A percentile compares a stretch with the other conserved stretches of the same genome.
Conservation (phyloP, 345 rosid genomes). For the Populus deltoides region DNA sequence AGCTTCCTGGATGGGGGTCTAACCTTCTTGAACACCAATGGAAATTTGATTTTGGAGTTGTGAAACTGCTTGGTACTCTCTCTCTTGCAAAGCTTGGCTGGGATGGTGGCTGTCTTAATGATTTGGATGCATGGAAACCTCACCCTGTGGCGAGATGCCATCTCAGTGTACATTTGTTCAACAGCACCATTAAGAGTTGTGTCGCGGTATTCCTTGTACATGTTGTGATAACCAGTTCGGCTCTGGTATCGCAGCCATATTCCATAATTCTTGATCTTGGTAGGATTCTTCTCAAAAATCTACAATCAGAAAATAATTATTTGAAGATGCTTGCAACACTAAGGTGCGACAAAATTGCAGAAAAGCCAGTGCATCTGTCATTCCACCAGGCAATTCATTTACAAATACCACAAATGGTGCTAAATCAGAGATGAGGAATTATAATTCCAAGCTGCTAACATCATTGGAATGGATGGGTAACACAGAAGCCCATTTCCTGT, state of each 20-base stretch:
- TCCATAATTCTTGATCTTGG: constrained; percentile 54
- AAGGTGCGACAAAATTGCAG: too few relatives aligned
- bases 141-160: constrained; percentile 68
- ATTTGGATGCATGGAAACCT: constrained; percentile 67
- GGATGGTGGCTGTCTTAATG: constrained; percentile 64
- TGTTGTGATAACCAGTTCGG: constrained; percentile 63
- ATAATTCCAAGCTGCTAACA: neutral
- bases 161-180: constrained; percentile 67
- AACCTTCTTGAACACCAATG: constrained; percentile 59
- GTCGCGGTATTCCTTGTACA: constrained; percentile 67
- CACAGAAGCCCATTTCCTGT: neutral
- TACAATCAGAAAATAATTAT: constrained; percentile 6
- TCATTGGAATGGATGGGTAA: neutral
- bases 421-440: neutral
- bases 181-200: constrained; percentile 58
- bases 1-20: constrained; percentile 62
- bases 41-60: constrained; percentile 63
- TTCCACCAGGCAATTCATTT: neutral
- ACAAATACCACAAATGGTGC: neutral
- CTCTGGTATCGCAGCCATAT: constrained; percentile 64
- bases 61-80: constrained; percentile 64
- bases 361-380: too few relatives aligned
- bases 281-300: constrained; percentile 67
- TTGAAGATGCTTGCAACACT: neutral
- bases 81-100: constrained; percentile 65